Conservation (phyloP, 2,329 filamentous ascomycete species). For the Aureobasidium sp. region DNA sequence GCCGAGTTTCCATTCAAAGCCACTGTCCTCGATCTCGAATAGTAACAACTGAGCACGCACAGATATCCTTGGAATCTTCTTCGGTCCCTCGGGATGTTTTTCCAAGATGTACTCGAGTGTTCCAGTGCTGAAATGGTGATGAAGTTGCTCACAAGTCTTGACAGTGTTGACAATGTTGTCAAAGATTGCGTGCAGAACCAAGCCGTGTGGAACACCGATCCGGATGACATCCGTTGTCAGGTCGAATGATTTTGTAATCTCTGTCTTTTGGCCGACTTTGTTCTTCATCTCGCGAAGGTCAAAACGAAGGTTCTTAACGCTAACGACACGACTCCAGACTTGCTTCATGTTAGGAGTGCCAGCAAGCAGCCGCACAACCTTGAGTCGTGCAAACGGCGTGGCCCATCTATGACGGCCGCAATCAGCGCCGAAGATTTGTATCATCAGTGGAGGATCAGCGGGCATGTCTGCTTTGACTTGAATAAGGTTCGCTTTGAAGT, state of each 20-base stretch:
- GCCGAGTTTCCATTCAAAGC: constrained; percentile 95
- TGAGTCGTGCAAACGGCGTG: constrained; percentile 69
- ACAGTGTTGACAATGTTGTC: constrained; percentile 85
- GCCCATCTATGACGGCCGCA: constrained; percentile 82
- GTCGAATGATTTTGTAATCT: constrained; percentile 74
- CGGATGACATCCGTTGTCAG: constrained; percentile 78
- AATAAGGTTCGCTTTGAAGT: constrained; percentile 72
- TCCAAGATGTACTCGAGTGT: constrained; percentile 82
- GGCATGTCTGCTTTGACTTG: constrained; percentile 89
- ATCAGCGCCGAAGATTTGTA: constrained; percentile 79
- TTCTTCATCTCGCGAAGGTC: constrained; percentile 72
- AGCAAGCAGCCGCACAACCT: constrained; percentile 76
- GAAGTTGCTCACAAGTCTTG: constrained; percentile 85
- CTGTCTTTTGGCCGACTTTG: constrained; percentile 46
- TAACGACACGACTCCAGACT: constrained; percentile 81
- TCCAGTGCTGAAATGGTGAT: constrained; percentile 82
- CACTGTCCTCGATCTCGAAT: constrained; percentile 91
- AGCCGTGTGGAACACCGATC: constrained; percentile 80
- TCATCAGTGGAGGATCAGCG: constrained; percentile 80
- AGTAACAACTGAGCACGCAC: constrained; percentile 73
- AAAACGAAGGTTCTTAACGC: constrained; percentile 70
- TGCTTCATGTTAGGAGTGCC: constrained; percentile 75
- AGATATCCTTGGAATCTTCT: constrained; percentile 77
- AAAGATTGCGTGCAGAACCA: constrained; percentile 83
- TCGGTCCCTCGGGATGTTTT: constrained; percentile 79